Conservation (phyloP, 2,329 filamentous ascomycete species). For the Aspergillus versicolor region DNA sequence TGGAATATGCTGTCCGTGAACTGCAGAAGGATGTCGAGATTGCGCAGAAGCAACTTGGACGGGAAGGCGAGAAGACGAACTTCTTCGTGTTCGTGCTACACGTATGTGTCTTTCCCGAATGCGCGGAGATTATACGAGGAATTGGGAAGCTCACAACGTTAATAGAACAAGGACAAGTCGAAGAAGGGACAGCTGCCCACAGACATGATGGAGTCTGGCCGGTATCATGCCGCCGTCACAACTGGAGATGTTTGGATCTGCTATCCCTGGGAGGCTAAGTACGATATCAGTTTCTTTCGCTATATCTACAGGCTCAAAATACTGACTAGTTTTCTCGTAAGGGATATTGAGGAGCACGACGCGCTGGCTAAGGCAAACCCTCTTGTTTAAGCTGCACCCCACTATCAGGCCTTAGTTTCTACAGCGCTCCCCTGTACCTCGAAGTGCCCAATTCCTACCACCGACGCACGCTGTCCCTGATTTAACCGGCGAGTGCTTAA, state of each 20-base stretch:
- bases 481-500: background rate
- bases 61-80: constrained; percentile 70
- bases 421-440: background rate
- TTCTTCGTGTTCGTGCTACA: constrained; percentile 97
- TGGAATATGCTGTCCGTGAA: constrained; percentile 91
- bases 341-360: constrained; percentile 92
- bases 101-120: constrained; percentile 50
- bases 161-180: constrained; percentile 89
- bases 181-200: constrained; percentile 87
- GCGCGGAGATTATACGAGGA: background rate
- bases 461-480: background rate
- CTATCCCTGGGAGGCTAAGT: constrained; percentile 95
- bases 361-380: constrained; percentile 56
- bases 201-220: constrained; percentile 69
- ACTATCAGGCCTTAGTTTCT: background rate
- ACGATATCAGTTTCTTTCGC: constrained; percentile 30
- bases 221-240: constrained; percentile 83
- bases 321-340: constrained; percentile 31
- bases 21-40: constrained; percentile 89
- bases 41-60: constrained; percentile 71
- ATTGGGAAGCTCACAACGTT: background rate
- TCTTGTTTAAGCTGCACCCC: constrained; percentile 23
- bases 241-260: constrained; percentile 97
- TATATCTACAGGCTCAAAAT: background rate
- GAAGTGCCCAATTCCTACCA: background rate